These are phyloP conservation scores for Termitomyces sp. DNA, from an alignment of 768 basidiomycete genomes.

Conservation along the genomic window DNA sequence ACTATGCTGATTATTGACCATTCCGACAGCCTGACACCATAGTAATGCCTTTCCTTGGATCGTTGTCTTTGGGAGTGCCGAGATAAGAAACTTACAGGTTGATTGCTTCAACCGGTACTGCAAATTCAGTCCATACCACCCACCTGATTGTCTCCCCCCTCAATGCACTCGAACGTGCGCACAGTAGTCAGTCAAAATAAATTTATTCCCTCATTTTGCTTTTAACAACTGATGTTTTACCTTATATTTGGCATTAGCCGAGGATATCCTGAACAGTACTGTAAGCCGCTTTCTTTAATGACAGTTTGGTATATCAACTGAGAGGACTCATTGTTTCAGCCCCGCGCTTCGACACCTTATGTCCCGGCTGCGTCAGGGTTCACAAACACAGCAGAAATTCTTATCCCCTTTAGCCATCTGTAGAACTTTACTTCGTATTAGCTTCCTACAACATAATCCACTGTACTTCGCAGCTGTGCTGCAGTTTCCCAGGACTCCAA, in stretches of 20 bases:
- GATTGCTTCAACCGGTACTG: slow-evolving; percentile 29
- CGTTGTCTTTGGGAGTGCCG: too few species aligned
- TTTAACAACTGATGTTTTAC: not conserved
- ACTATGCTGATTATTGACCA: not conserved
- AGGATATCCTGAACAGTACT: slow-evolving; percentile 44
- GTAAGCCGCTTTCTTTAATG: slow-evolving; percentile 19
- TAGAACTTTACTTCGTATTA: not conserved
- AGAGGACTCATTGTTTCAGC: slow-evolving; percentile 19
- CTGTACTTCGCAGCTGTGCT: not conserved
- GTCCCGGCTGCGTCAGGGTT: slow-evolving; percentile 27
- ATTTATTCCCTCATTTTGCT: not conserved
- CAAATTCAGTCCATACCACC: slow-evolving; percentile 49
- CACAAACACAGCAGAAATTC: too few species aligned
- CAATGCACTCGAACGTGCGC: slow-evolving; percentile 31
- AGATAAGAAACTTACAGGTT: not conserved
- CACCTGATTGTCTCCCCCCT: slow-evolving; percentile 33
- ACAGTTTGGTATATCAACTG: not conserved
- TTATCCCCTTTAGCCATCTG: not conserved
- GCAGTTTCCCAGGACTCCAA: not conserved
- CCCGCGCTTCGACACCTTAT: slow-evolving; percentile 34
- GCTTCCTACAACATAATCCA: not conserved
- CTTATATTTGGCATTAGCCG: slow-evolving; percentile 22
- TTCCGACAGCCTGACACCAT: not conserved
- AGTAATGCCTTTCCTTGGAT: not conserved
- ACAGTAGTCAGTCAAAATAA: slow-evolving; percentile 37